Base-by-base conservation (phyloP, 1,139 yeast genomes). In the Meyerozyma athensensis region DNA sequence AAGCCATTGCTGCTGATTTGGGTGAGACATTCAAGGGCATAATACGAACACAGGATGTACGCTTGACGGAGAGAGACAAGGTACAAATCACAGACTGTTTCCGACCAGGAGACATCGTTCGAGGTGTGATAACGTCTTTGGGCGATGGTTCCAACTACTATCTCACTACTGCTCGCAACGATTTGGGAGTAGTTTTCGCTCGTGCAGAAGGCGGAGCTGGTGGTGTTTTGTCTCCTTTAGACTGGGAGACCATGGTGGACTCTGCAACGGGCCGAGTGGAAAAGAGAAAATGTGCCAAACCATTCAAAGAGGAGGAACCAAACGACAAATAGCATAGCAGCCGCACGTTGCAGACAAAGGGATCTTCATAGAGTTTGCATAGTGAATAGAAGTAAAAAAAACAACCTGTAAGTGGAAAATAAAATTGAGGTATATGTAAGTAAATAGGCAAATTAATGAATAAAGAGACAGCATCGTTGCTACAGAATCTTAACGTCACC, bases 131-230 rank as follows among this genome's bases (percentile, higher is more conserved):
- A 12, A 71, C 92, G 26, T 86, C 96, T 0, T 66, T 92, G 30
- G 99, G 99, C 39, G 98, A 94, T 59, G 97, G 97, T 6, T 73
- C 82, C 10, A 86, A 87, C 54, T 94, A 90, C 56, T 92, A 89
- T 58, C 68, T 94, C 47, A 76, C 89, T 5, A 94, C 98, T 0
- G 95, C 97, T 3, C 71, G 82, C 47, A 87, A 92, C 58, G 96
- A 92, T 51, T 68, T 90, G 37, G 99, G 99, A 2, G 98, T 92
- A 3, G 81, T 94, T 1, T 86, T 90, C 58, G 97, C 98, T 7
- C 79, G 72, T 48, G 70, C 78, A 35, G 72, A 70, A 42, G 75
- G 74, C 37, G 85, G 89, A 8, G 77, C 82, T 7, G 97, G 96
- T 2, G 80, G 77, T 36, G 65, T 82, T 43, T 81, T 94, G 92